phyloP scores from a whole-genome alignment of 2,329 filamentous ascomycete genomes.

The Didymella segeticola region DNA sequence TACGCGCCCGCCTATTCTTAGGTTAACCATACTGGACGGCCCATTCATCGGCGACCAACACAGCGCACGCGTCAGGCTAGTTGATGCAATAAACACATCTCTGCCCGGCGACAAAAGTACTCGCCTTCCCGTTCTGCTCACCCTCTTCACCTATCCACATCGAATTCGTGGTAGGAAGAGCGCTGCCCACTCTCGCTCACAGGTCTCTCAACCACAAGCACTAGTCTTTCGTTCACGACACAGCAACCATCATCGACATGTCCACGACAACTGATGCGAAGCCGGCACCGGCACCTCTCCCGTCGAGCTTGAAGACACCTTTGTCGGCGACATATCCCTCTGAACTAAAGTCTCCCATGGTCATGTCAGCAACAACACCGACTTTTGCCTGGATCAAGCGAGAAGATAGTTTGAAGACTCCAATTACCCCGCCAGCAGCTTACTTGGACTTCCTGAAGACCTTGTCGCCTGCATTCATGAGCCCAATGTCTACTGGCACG shows the following conservation, averaged over 20 bases:
- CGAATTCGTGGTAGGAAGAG: constrained; percentile 35
- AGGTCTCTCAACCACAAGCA: constrained; percentile 26
- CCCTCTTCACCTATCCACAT: constrained; percentile 33
- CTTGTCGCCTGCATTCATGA: constrained; percentile 73
- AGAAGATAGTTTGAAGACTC: constrained; percentile 73
- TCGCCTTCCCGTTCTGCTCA: constrained; percentile 33
- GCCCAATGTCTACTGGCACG: constrained; percentile 67
- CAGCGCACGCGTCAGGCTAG: constrained; percentile 37
- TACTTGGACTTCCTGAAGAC: constrained; percentile 94
- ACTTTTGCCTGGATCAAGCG: constrained; percentile 67
- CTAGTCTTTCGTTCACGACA: constrained; percentile 42
- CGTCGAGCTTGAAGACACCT: constrained; percentile 59
- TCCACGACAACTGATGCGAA: constrained; percentile 52
- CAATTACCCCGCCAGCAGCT: constrained; percentile 86
- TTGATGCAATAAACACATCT: constrained; percentile 43
- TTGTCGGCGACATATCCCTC: constrained; percentile 65
- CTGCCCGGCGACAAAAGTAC: constrained; percentile 33
- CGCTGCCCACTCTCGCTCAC: constrained; percentile 33
- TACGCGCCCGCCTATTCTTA: constrained; percentile 30
- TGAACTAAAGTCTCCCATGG: constrained; percentile 69
- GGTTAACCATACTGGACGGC: constrained; percentile 31
- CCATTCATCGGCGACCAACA: constrained; percentile 44
- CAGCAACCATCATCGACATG: constrained; percentile 39
- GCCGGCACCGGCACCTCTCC: constrained; percentile 37
- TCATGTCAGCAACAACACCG: constrained; percentile 52